A percentile compares a stretch with the other conserved stretches of the same genome.
Evolutionary conservation across 2,329 filamentous ascomycete species (phyloP).

Genomic region (Talaromyces marneffei): DNA sequence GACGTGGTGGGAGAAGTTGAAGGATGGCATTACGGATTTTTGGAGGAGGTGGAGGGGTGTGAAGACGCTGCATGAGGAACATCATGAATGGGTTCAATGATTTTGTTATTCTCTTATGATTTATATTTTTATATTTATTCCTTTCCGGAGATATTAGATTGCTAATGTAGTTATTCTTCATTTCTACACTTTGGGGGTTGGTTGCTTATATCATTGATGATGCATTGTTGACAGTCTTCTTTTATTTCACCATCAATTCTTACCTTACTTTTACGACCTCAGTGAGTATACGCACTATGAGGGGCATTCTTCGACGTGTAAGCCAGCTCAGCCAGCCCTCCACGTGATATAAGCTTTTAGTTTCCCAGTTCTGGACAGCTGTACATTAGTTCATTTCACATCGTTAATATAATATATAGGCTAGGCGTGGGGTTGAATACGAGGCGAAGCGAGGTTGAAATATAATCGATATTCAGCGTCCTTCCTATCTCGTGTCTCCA

Average conservation of each 20-base stretch:
- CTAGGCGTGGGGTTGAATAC: background rate
- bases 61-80: constrained; percentile 12
- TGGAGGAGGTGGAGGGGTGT: constrained; percentile 16
- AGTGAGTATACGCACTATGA: too few relatives aligned
- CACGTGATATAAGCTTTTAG: background rate
- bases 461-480: too few relatives aligned
- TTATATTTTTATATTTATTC: background rate
- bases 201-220: background rate
- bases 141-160: background rate
- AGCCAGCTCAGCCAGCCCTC: background rate
- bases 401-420: background rate
- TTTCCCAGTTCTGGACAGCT: background rate
- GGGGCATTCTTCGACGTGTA: background rate
- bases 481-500: too few relatives aligned
- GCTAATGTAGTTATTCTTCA: background rate
- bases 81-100: constrained; percentile 15
- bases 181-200: background rate
- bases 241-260: too few relatives aligned
- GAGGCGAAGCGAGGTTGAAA: background rate
- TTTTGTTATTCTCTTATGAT: constrained; percentile 10
- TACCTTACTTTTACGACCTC: too few relatives aligned
- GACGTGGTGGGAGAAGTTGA: constrained; percentile 65
- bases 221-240: too few relatives aligned
- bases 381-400: background rate
- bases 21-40: constrained; percentile 26